These are phyloP conservation scores for Exophiala sp. DNA, from an alignment of 2,329 filamentous ascomycete species.

Conservation along the genomic window DNA sequence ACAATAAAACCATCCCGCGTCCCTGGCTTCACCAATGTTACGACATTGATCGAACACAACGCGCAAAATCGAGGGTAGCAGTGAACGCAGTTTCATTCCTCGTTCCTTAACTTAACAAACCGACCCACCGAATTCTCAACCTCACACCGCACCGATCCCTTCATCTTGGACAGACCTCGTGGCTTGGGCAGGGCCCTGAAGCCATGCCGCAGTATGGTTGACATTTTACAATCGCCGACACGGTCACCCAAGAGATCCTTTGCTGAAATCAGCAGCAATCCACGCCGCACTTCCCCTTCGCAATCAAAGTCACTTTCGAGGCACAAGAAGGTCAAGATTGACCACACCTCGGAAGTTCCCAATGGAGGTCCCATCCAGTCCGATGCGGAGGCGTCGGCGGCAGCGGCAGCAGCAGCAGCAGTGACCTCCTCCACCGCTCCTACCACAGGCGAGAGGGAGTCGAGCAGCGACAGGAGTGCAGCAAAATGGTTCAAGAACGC, in stretches of 20 bases:
- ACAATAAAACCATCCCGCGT: background rate
- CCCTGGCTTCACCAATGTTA: background rate
- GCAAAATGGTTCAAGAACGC: conserved; percentile 26
- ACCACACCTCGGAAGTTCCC: conserved; percentile 4
- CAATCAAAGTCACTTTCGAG: conserved; percentile 18
- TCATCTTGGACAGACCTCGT: background rate
- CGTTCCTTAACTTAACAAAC: background rate
- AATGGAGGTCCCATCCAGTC: background rate
- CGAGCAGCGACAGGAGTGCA: conserved; percentile 25
- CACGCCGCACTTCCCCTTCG: conserved; percentile 16
- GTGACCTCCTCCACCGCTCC: conserved; percentile 1
- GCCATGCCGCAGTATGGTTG: conserved; percentile 23
- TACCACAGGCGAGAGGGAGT: conserved; percentile 11
- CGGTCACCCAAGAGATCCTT: conserved; percentile 19
- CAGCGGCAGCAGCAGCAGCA: conserved; percentile 1
- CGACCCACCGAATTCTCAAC: background rate
- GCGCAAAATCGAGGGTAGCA: conserved; percentile 1
- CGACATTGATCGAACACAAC: background rate
- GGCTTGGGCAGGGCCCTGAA: background rate
- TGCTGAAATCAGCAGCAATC: conserved; percentile 7
- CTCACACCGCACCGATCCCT: background rate
- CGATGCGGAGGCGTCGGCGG: background rate
- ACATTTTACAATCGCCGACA: conserved; percentile 4
- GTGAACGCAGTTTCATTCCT: background rate
- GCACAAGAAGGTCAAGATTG: conserved; percentile 21